These are phyloP conservation scores for Dovyalis caffra DNA, from an alignment of 345 rosid species.

Conservation along the genomic window DNA sequence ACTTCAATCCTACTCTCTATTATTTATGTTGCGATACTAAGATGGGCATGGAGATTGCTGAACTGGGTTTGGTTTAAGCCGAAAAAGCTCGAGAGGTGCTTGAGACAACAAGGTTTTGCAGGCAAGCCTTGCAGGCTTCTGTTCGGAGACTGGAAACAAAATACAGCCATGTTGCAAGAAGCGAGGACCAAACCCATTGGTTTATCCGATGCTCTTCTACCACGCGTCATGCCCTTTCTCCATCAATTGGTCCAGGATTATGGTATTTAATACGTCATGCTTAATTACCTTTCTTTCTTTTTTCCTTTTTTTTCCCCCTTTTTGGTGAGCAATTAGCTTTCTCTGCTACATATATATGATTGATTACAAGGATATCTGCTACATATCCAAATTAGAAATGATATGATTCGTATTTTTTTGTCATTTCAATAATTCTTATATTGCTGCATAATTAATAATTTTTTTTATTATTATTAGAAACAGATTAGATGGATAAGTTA, in stretches of 20 bases:
- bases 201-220: constrained; percentile 33
- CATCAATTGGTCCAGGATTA: constrained; percentile 27
- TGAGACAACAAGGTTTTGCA: constrained; percentile 44
- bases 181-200: constrained; percentile 33
- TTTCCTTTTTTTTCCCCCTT: no score
- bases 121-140: constrained; percentile 40
- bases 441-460: no score
- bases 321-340: no score
- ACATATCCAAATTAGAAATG: no score
- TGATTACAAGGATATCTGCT: no score
- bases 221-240: constrained; percentile 39
- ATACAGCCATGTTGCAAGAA: constrained; percentile 18
- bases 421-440: no score
- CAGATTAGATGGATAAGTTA: no score
- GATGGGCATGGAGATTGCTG: constrained; percentile 26
- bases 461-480: no score
- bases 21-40: background rate
- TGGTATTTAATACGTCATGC: constrained; percentile 19
- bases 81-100: constrained; percentile 38
- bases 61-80: constrained; percentile 53
- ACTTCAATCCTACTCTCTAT: background rate
- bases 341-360: no score
- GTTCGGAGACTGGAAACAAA: constrained; percentile 42
- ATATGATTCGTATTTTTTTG: no score
- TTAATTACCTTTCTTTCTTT: background rate